Conservation (phyloP, 768 basidiomycete species). For the Lactarius deliciosus region DNA sequence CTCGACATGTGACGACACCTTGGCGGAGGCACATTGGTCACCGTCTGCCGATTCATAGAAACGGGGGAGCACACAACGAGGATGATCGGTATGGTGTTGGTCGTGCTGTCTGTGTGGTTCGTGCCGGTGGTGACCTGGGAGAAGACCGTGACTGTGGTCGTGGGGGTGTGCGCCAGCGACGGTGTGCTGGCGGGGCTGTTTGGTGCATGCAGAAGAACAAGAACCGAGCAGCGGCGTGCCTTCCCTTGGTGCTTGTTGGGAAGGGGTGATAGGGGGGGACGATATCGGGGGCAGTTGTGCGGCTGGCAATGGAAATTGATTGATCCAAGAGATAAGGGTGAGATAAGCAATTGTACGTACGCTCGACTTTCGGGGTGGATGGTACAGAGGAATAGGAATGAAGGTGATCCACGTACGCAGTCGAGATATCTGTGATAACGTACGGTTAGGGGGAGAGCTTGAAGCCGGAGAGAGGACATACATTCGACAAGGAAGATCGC, state of each 20-base stretch:
- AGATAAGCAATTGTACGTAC: constrained; percentile 9
- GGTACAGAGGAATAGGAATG: constrained; percentile 56
- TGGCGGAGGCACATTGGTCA: neutral
- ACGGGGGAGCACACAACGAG: constrained; percentile 13
- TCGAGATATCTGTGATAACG: constrained; percentile 58
- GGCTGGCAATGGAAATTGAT: neutral
- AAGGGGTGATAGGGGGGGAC: neutral
- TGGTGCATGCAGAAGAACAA: neutral
- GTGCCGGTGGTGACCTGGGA: constrained; percentile 41
- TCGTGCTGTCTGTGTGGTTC: constrained; percentile 35
- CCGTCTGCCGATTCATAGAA: constrained; percentile 1
- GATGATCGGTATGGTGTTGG: constrained; percentile 30
- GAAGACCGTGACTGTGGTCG: constrained; percentile 3
- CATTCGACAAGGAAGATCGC: constrained; percentile 81
- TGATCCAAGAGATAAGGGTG: neutral
- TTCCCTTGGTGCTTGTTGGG: constrained; percentile 7
- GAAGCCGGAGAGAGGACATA: constrained; percentile 36
- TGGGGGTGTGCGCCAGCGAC: constrained; percentile 9
- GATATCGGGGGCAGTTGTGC: constrained; percentile 1
- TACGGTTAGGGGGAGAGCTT: constrained; percentile 6
- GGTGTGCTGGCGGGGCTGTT: constrained; percentile 9
- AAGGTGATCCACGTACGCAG: constrained; percentile 69
- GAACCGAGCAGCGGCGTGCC: constrained; percentile 18
- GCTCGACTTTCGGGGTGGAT: constrained; percentile 31
- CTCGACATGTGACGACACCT: neutral